Evolutionary conservation across 768 basidiomycete genomes (phyloP), one percentile per base, ranked within the genome.

Genomic region (Boletus edulis): DNA sequence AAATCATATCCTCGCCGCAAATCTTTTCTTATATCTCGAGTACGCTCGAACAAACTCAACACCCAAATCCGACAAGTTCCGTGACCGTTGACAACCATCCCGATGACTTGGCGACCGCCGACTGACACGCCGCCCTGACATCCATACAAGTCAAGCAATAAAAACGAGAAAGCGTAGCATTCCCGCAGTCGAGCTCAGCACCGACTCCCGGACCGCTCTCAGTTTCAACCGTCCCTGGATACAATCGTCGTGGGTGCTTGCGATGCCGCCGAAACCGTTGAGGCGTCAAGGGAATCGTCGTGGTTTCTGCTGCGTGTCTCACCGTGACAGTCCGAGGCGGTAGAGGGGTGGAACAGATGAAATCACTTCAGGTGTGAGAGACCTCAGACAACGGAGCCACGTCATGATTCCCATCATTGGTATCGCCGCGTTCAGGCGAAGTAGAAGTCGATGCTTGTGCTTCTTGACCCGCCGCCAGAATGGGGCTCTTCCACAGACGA

Each of bases 401-500:
- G 42, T 71, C 73, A 11, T 62, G 64, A 53, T 69, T 65, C 37
- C 54, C 57, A 48, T 68, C 70, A 8, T 52, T 47, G 15, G 49
- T 44, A 22, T 67, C 64, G 27, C 50, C 37, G 13, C 24, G 45
- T n/a, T 41, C 56, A 10, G 52, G 52, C 39, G 48, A 62, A 9
- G 22, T 22, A 22, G 64, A 51, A 20, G 52, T 13, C 35, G 55
- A 54, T 15, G 50, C 13, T 9, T 53, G 59, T 10, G 29, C 46
- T 40, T 66, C 69, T 22, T 63, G 54, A 43, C 57, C 58, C 14
- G 50, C 64, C 1, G 64, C 50, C 17, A 72, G 52, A 20, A 69
- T 65, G 13, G 83, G 81, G 45, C 73, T 80, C 52, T 88, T 89
- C 85, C 87, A 90, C 51, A 93, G 74, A 12, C 87, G 82, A 67